Percentiles rank a stretch among this genome's conserved stretches.
Conservation (phyloP, 2,329 filamentous ascomycete genomes). For the Gnomoniopsis smithogilvyi region DNA sequence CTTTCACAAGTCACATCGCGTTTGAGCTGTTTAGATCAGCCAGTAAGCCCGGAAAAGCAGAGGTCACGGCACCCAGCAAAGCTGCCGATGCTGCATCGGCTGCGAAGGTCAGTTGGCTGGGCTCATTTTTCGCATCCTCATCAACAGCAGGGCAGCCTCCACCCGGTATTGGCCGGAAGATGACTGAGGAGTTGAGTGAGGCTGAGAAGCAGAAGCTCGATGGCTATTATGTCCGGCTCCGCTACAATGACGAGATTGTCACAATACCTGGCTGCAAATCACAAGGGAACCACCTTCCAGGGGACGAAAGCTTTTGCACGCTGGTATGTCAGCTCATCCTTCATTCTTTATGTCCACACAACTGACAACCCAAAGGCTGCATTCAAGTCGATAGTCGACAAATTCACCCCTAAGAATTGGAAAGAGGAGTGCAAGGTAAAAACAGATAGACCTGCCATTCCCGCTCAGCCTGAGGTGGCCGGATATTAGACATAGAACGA, state of each 20-base stretch:
- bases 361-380: conserved; percentile 54
- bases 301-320: conserved; percentile 88
- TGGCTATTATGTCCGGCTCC: conserved; percentile 81
- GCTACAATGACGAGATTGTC: conserved; percentile 86
- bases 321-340: conserved; percentile 50
- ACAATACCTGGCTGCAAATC: conserved; percentile 76
- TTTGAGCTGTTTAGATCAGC: conserved; percentile 78
- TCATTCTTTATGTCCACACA: background rate
- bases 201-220: conserved; percentile 59
- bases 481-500: conserved; percentile 35
- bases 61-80: conserved; percentile 18
- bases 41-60: conserved; percentile 23
- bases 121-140: conserved; percentile 28
- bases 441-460: conserved; percentile 40
- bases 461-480: conserved; percentile 48
- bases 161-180: conserved; percentile 58
- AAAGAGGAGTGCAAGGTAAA: conserved; percentile 49
- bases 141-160: conserved; percentile 29
- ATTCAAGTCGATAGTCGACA: conserved; percentile 91
- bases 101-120: conserved; percentile 29
- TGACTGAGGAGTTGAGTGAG: conserved; percentile 50
- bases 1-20: conserved; percentile 88
- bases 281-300: conserved; percentile 77
- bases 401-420: conserved; percentile 83
- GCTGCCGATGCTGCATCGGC: background rate